Evolutionary conservation across 345 rosid genomes (phyloP).

Genomic region (Pistacia atlantica): DNA sequence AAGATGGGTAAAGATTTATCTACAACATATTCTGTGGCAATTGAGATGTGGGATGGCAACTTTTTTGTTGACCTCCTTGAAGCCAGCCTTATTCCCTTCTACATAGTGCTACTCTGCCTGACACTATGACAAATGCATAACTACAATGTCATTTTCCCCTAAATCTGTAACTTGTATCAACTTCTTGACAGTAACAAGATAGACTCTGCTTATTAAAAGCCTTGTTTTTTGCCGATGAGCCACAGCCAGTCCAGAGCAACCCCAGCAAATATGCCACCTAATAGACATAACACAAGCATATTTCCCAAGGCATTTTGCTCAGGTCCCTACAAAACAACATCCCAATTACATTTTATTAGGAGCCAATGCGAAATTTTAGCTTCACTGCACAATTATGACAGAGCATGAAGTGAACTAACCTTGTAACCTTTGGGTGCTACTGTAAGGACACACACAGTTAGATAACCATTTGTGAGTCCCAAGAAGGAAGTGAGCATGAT

Average conservation of each 20-base stretch:
- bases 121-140: background rate
- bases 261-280: constrained; percentile 73
- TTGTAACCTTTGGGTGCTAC: constrained; percentile 85
- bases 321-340: constrained; percentile 60
- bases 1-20: background rate
- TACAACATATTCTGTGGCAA: background rate
- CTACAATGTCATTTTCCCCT: background rate
- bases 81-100: background rate
- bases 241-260: constrained; percentile 82
- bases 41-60: background rate
- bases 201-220: constrained; percentile 30
- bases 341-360: background rate
- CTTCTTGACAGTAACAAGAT: background rate
- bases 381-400: background rate
- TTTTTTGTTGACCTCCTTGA: background rate
- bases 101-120: background rate
- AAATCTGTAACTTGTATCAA: background rate
- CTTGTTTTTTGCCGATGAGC: constrained; percentile 64
- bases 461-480: constrained; percentile 78
- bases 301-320: constrained; percentile 94
- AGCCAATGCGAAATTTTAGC: background rate
- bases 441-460: constrained; percentile 82
- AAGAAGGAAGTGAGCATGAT: constrained; percentile 64
- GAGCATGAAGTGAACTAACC: constrained; percentile 40
- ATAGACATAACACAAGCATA: constrained; percentile 60